Evolutionary conservation across 129 eudicot species (phyloP).

Genomic region (Flaveria trinervia): DNA sequence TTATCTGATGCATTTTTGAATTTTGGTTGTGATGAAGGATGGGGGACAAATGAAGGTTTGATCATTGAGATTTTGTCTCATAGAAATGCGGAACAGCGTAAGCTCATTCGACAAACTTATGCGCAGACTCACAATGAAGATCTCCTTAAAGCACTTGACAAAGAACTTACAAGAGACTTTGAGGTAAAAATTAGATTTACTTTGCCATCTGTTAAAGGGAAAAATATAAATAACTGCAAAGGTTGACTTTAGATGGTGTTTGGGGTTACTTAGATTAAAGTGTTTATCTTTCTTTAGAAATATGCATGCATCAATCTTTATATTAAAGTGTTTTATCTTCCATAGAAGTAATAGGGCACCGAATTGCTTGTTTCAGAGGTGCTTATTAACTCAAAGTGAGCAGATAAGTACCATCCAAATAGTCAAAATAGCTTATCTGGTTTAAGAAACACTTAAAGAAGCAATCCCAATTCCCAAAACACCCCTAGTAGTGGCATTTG

Average conservation of each 20-base stretch:
- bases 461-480: too few species aligned
- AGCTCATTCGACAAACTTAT: constrained; percentile 58
- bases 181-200: constrained; percentile 45
- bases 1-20: constrained; percentile 7
- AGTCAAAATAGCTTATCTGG: too few species aligned
- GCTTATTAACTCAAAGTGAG: too few species aligned
- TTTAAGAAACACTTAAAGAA: too few species aligned
- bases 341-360: background rate
- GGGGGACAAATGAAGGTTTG: constrained; percentile 90
- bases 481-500: too few species aligned
- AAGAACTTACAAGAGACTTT: constrained; percentile 75
- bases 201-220: too few species aligned
- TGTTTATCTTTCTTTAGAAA: too few species aligned
- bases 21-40: constrained; percentile 51
- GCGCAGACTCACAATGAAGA: constrained; percentile 73
- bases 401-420: too few species aligned
- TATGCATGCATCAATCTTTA: too few species aligned
- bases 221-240: background rate
- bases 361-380: too few species aligned
- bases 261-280: background rate
- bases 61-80: constrained; percentile 79
- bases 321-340: background rate
- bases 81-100: constrained; percentile 75
- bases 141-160: constrained; percentile 75
- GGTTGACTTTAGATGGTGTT: background rate